phyloP scores from a whole-genome alignment of 768 basidiomycete genomes.

The Podaxis sp. region DNA sequence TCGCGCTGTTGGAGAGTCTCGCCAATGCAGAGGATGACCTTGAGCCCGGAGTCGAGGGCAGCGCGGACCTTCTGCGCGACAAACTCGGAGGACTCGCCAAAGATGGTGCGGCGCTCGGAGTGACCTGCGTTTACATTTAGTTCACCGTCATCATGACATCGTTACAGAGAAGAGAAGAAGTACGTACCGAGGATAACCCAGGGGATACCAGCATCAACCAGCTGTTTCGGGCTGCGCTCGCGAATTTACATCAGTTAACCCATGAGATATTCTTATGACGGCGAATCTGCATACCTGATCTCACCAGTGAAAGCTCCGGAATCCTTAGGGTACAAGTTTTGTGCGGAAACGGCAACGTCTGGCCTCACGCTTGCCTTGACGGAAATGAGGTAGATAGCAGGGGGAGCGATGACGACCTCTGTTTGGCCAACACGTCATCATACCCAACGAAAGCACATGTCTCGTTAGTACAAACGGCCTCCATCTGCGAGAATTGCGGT shows the following conservation, averaged over 20 bases:
- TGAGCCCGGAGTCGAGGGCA: constrained; percentile 72
- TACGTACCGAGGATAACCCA: constrained; percentile 86
- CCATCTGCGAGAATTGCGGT: not conserved
- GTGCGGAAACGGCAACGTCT: constrained; percentile 80
- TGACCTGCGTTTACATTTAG: constrained; percentile 55
- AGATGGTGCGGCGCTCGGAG: constrained; percentile 93
- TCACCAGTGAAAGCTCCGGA: constrained; percentile 96
- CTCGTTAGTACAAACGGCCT: not conserved
- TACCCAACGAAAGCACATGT: not conserved
- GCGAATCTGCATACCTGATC: constrained; percentile 62
- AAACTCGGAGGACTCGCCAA: constrained; percentile 81
- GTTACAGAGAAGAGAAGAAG: not conserved
- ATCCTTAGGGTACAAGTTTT: constrained; percentile 85
- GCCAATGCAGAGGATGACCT: constrained; percentile 94
- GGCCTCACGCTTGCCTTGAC: constrained; percentile 61
- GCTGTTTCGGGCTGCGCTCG: constrained; percentile 66
- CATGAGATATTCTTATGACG: not conserved
- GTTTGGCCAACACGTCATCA: constrained; percentile 9
- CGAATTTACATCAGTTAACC: not conserved
- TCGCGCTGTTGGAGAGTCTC: constrained; percentile 92
- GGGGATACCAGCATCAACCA: constrained; percentile 81
- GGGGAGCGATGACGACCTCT: constrained; percentile 96
- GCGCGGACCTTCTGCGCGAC: constrained; percentile 88
- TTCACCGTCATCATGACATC: constrained; percentile 10
- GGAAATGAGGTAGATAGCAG: constrained; percentile 82